These are phyloP conservation scores for Sporobolus alterniflorus DNA, from an alignment of 202 grass and related monocot species.

Conservation along the genomic window DNA sequence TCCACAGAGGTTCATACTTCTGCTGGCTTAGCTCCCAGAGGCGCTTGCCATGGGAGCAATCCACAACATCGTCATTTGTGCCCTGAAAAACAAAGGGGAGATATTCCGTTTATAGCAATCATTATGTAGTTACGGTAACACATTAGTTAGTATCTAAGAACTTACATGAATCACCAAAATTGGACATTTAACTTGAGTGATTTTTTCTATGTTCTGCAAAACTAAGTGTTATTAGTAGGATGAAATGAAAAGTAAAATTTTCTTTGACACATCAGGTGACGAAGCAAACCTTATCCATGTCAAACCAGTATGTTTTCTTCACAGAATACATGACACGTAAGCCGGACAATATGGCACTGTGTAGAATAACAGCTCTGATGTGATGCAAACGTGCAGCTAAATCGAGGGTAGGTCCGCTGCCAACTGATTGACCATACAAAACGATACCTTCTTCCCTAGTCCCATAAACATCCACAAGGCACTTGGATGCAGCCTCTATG, in stretches of 20 bases:
- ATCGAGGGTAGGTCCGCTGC: constrained; percentile 87
- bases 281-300: constrained; percentile 89
- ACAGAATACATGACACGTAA: constrained; percentile 87
- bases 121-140: neutral
- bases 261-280: constrained; percentile 2
- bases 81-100: constrained; percentile 55
- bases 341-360: constrained; percentile 85
- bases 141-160: neutral
- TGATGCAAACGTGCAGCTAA: constrained; percentile 60
- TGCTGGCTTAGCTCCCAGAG: constrained; percentile 82
- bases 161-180: constrained; percentile 95
- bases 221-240: constrained; percentile 38
- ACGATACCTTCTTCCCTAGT: constrained; percentile 76
- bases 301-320: constrained; percentile 96
- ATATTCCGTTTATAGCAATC: neutral
- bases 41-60: constrained; percentile 82
- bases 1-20: constrained; percentile 95
- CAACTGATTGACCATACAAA: constrained; percentile 87
- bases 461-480: constrained; percentile 78
- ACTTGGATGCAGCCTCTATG: constrained; percentile 87
- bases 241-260: neutral
- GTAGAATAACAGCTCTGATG: constrained; percentile 78
- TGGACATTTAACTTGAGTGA: constrained; percentile 70
- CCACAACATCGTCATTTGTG: constrained; percentile 73
- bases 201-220: constrained; percentile 90